Evolutionary conservation across 371 early-diverging fungal genomes (phyloP).

Genomic region (Mucor piriformis): DNA sequence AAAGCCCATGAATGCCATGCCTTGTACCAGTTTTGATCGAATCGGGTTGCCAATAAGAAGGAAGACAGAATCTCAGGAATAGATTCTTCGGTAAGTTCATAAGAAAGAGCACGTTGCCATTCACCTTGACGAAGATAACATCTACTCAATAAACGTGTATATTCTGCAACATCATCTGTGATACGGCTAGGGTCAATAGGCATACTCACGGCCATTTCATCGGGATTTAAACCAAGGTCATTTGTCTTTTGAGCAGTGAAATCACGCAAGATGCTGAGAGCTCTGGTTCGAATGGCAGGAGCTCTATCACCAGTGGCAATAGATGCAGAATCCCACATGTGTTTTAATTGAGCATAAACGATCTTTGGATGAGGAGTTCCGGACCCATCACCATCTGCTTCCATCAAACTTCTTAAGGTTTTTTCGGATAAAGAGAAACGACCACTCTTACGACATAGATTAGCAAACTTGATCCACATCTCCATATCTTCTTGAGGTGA

Average conservation of each 20-base stretch:
- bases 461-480: constrained; percentile 95
- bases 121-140: constrained; percentile 93
- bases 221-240: constrained; percentile 61
- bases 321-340: constrained; percentile 86
- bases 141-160: constrained; percentile 75
- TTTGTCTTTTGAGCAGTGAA: constrained; percentile 66
- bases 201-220: constrained; percentile 58
- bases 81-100: constrained; percentile 73
- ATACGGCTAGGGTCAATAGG: constrained; percentile 57
- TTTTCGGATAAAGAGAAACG: constrained; percentile 83
- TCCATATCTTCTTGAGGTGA: constrained; percentile 92
- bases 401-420: constrained; percentile 73
- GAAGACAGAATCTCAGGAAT: constrained; percentile 84
- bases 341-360: constrained; percentile 93
- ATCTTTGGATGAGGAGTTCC: constrained; percentile 72
- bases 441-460: constrained; percentile 91
- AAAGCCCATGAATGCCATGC: constrained; percentile 99
- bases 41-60: constrained; percentile 87
- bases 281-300: constrained; percentile 56
- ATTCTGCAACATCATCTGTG: constrained; percentile 56
- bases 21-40: constrained; percentile 96
- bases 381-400: constrained; percentile 39
- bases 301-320: constrained; percentile 46
- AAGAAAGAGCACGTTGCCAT: constrained; percentile 86
- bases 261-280: constrained; percentile 63